Evolutionary conservation across 148 eudicot genomes (phyloP).

Genomic region (Dysphania ambrosioides): DNA sequence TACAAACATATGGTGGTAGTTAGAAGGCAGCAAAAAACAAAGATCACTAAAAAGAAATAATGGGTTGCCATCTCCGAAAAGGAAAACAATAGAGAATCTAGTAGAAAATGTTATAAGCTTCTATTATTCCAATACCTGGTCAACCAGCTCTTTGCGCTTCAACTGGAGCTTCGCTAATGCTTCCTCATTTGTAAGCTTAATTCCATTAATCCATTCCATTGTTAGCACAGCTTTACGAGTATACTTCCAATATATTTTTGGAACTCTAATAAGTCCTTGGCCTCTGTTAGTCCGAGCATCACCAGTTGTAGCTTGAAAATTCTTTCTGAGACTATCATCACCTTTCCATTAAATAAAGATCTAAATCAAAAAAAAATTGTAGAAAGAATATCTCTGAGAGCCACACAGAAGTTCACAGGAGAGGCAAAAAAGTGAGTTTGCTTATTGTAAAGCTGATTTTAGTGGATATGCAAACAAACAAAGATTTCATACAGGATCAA

Average conservation of each 20-base stretch:
- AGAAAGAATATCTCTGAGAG: background rate
- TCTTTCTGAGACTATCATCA: slow-evolving; percentile 34
- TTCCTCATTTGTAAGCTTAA: slow-evolving; percentile 77
- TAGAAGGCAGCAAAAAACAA: background rate
- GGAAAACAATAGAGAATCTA: background rate
- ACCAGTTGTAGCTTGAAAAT: slow-evolving; percentile 27
- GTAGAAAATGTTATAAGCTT: background rate
- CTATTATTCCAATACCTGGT: slow-evolving; percentile 51
- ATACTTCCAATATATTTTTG: slow-evolving; percentile 88
- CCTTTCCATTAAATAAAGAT: slow-evolving; percentile 18
- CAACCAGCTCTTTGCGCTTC: slow-evolving; percentile 76
- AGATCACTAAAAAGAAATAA: background rate
- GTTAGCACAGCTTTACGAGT: slow-evolving; percentile 90
- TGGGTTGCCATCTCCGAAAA: background rate
- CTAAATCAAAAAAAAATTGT: slow-evolving; percentile 9
- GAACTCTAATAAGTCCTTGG: slow-evolving; percentile 55
- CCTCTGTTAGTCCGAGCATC: slow-evolving; percentile 31
- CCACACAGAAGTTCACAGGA: background rate
- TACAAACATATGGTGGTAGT: background rate
- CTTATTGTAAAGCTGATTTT: background rate
- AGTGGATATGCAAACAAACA: background rate
- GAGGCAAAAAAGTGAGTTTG: background rate
- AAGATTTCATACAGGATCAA: background rate
- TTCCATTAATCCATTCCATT: slow-evolving; percentile 98
- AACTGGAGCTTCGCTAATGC: slow-evolving; percentile 51